Evolutionary conservation across 2,329 filamentous ascomycete genomes (phyloP), one percentile per base, ranked within the genome.

Genomic region (Sporothrix brunneoviolacea): DNA sequence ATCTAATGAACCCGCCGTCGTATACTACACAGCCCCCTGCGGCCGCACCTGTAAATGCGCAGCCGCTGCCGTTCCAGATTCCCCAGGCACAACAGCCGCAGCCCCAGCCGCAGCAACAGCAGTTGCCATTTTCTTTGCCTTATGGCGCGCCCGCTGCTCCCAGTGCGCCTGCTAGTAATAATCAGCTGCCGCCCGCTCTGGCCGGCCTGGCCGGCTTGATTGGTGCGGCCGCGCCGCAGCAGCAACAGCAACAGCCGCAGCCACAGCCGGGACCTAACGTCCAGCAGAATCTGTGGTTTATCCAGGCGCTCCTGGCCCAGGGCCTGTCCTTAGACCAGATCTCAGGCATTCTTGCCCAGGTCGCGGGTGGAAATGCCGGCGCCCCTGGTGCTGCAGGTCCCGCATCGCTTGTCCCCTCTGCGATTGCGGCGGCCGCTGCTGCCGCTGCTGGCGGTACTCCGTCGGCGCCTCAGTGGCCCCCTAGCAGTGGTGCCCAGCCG

Each of bases 301-400:
- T 94, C 60, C 86, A 90, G 67, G 76, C 86, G 10, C 75, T 94
- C 50, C 77, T 83, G 52, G 82, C 85, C 30, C 84, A 88, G 65
- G 88, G 88, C 42, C 74, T 93, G 22, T 79, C 86, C 3, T 76
- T 86, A 66, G 88, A 93, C 54, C 84, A 91, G 67, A 89, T 88
- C 68, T 82, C 76, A 8, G 68, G 69, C 46, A 66, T 79, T 53
- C 72, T 84, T 59, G 73, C 79, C 55, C 71, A 72, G 57, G 70
- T 83, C 61, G 71, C 74, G 59, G 65, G 64, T 52, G 58, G 54
- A 50, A 64, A 63, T 57, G 65, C 62, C 48, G 64, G 61, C 53
- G 59, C 60, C 5, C 35, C 35, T 41, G 55, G 62, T 19, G 12
- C 22, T 22, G 42, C 33, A 4, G 40, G 39, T 2, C 19, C 51